phyloP scores from a whole-genome alignment of 257 asterid genomes.

The Gentiana dahurica region DNA sequence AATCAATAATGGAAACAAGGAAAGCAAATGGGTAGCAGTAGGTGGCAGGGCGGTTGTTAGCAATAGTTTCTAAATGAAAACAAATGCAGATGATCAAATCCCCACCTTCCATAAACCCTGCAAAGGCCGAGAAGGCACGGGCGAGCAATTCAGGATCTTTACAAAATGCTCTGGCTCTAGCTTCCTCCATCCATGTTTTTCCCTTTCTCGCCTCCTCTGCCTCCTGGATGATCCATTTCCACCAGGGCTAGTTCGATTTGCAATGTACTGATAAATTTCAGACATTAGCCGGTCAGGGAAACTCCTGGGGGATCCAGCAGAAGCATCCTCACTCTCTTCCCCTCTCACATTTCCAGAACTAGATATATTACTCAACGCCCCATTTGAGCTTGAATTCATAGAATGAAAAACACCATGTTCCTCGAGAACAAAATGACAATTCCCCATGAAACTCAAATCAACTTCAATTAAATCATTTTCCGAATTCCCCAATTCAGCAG shows the following conservation, averaged over 20 bases:
- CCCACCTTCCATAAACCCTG: conserved; percentile 97
- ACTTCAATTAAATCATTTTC: conserved; percentile 50
- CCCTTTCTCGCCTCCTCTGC: conserved; percentile 81
- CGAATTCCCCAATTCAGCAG: conserved; percentile 19
- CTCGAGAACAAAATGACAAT: conserved; percentile 57
- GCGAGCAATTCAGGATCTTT: conserved; percentile 61
- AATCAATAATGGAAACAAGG: no score
- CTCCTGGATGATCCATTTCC: conserved; percentile 75
- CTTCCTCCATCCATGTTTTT: conserved; percentile 53
- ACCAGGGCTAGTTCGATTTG: conserved; percentile 63
- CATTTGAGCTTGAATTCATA: conserved; percentile 23
- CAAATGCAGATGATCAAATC: conserved; percentile 5
- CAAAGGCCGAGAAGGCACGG: conserved; percentile 56
- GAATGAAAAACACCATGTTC: conserved; percentile 33
- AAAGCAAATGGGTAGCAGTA: no score
- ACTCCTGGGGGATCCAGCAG: conserved; percentile 50
- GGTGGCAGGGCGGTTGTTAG: neutral
- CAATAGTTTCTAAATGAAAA: neutral
- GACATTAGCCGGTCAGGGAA: conserved; percentile 49
- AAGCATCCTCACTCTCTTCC: conserved; percentile 42
- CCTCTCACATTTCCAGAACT: conserved; percentile 33
- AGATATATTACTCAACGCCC: conserved; percentile 9
- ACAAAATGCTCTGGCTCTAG: conserved; percentile 73
- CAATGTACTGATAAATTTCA: conserved; percentile 80
- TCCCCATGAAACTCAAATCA: conserved; percentile 56